Conservation (phyloP, 768 basidiomycete genomes). For the Boletus subparvulus region DNA sequence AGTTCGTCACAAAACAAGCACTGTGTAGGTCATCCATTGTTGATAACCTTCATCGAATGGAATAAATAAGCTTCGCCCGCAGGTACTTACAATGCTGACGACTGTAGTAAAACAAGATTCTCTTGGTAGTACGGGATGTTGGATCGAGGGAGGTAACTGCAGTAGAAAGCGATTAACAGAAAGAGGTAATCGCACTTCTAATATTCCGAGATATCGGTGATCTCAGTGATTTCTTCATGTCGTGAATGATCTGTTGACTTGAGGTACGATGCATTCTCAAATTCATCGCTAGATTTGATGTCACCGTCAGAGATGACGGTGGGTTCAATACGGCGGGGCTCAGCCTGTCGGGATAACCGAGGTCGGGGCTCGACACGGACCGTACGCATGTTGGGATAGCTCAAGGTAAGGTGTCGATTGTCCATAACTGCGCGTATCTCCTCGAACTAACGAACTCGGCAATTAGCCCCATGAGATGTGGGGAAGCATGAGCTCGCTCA, state of each 20-base stretch:
- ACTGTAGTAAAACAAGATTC: constrained; percentile 19
- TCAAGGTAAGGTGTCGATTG: constrained; percentile 56
- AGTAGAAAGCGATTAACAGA: constrained; percentile 4
- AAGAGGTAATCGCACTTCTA: constrained; percentile 16
- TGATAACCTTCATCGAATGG: constrained; percentile 4
- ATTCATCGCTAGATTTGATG: constrained; percentile 29
- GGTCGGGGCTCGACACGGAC: constrained; percentile 35
- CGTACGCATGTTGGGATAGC: constrained; percentile 53
- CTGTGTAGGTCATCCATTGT: neutral
- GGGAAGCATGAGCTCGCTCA: constrained; percentile 31
- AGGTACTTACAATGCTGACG: constrained; percentile 1
- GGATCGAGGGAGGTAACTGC: constrained; percentile 8
- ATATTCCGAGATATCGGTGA: constrained; percentile 32
- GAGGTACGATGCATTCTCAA: constrained; percentile 25
- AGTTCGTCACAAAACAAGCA: constrained; percentile 3
- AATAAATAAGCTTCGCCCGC: constrained; percentile 25
- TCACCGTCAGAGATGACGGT: constrained; percentile 34
- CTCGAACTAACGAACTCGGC: constrained; percentile 51
- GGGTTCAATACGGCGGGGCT: constrained; percentile 33
- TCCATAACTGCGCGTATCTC: constrained; percentile 71
- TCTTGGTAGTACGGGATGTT: constrained; percentile 6
- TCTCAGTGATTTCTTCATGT: constrained; percentile 25
- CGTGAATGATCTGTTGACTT: constrained; percentile 26
- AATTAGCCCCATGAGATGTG: neutral
- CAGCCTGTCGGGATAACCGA: constrained; percentile 22